phyloP scores from a whole-genome alignment of 176 grass and related monocot genomes.

The Bonia amplexicaulis region DNA sequence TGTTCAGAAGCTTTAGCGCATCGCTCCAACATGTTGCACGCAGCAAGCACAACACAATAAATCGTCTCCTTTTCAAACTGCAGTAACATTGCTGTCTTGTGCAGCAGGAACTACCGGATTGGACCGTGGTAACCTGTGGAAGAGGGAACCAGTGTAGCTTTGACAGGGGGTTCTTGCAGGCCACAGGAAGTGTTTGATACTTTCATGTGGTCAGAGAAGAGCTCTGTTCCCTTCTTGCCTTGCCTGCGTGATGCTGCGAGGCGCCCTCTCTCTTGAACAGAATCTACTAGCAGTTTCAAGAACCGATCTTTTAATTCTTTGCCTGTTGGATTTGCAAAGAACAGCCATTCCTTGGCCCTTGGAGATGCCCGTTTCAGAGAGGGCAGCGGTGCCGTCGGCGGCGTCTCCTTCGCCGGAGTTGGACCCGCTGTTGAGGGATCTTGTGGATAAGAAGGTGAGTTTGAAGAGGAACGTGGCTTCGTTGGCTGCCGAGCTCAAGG shows the following conservation, averaged over 20 bases:
- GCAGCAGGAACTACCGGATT: not conserved
- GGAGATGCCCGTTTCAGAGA: slow-evolving; percentile 21
- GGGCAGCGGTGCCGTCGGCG: not conserved
- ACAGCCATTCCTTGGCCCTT: not conserved
- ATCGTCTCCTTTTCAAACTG: not conserved
- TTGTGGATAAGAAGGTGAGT: slow-evolving; percentile 53
- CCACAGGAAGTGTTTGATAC: not conserved
- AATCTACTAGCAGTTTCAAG: too few species aligned
- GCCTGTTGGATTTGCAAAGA: not conserved
- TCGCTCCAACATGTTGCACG: not conserved
- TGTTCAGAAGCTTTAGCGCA: not conserved
- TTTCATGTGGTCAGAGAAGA: not conserved
- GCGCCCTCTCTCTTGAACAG: too few species aligned
- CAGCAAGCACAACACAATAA: not conserved
- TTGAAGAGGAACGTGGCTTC: slow-evolving; percentile 48
- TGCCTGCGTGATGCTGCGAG: not conserved
- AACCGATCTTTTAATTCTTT: not conserved
- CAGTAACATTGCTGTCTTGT: not conserved
- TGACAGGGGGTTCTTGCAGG: not conserved
- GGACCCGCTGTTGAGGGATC: slow-evolving; percentile 53
- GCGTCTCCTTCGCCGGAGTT: slow-evolving; percentile 21
- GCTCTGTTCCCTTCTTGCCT: not conserved
- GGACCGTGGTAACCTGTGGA: not conserved
- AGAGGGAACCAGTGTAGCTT: not conserved
- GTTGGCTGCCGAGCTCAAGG: slow-evolving; percentile 43